Base-by-base conservation (phyloP, 1,284 basidiomycete genomes). In the Leccinum solheimii region DNA sequence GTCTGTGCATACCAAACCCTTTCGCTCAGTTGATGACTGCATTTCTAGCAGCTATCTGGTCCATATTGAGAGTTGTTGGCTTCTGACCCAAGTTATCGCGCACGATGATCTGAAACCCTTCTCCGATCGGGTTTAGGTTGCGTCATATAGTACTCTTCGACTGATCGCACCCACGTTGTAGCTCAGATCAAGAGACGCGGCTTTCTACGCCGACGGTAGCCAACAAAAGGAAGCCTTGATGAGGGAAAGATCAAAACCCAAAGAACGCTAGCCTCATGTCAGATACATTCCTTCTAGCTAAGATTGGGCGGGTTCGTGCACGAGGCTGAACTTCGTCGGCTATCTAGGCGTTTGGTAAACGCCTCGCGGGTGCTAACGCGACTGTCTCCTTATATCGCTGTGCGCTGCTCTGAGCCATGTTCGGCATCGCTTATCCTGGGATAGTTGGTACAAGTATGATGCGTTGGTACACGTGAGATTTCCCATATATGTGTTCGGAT, bases 181-280 rank as follows among this genome's bases (percentile, higher is more conserved):
- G 45, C 21, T 48, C 16, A 26, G 45, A 45, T 45, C 43, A 45
- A 19, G 19, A 45, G 19, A 45, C 6, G 23, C 16, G 27, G 13
- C 32, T 3, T 53, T 38, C 14, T 13, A 32, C 21, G n/a, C 40
- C 40, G 40, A 19, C 50, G 50, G 50, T 14, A 10, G 16, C 5
- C 30, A 19, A 70, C 64, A 71, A 71, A 64, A 51, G 69, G 66
- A 68, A 51, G 9, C n/a, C 59, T 45, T 54, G 49, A 67, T 59
- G 59, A 32, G 53, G 67, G 38, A 55, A 62, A 55, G 58, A 45
- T 49, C 58, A 11, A 43, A 51, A 19, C 10, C 43, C 10, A 45
- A 45, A 45, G 43, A 45, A 45, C 43, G 10, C 11, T 1, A 21
- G 11, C n/a, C 68, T 26, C 23, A 45, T 72, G 66, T 51, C 27